Evolutionary conservation across 2,329 filamentous ascomycete genomes (phyloP).

Genomic region (Talaromyces sp.): DNA sequence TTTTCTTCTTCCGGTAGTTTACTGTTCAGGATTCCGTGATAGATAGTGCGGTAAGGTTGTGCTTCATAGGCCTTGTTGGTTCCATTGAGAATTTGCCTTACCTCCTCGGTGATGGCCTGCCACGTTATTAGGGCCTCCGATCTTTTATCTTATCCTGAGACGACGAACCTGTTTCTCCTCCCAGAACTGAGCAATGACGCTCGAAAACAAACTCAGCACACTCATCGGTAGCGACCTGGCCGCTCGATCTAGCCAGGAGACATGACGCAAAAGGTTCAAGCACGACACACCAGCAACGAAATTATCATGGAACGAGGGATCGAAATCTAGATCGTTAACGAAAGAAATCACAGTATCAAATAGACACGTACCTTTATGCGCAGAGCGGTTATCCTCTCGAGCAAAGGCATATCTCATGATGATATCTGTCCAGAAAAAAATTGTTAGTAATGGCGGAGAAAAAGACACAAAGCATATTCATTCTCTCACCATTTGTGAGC

Average conservation of each 20-base stretch:
- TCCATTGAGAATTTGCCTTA: not conserved
- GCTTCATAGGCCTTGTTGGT: not conserved
- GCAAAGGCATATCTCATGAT: not conserved
- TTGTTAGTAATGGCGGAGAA: not conserved
- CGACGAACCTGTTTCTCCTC: not conserved
- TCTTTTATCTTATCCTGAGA: not conserved
- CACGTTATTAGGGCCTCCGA: not conserved
- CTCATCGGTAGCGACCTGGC: not conserved
- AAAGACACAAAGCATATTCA: not conserved
- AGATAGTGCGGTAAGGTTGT: slow-evolving; percentile 3
- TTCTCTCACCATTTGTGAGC: not conserved
- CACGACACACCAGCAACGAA: not conserved
- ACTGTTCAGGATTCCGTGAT: slow-evolving; percentile 4
- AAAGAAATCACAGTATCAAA: not conserved
- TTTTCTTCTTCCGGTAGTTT: slow-evolving; percentile 11
- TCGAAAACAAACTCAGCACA: not conserved
- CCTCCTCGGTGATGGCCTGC: not conserved
- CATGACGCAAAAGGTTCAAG: not conserved
- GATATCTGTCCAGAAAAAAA: not conserved
- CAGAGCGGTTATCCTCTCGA: not conserved
- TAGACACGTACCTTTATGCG: not conserved
- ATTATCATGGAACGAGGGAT: not conserved
- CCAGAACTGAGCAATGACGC: not conserved
- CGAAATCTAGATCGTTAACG: not conserved
- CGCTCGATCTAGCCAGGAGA: not conserved